These are phyloP conservation scores for Warburgia ugandensis DNA, from an alignment of 164 flowering plant species.

Conservation along the genomic window DNA sequence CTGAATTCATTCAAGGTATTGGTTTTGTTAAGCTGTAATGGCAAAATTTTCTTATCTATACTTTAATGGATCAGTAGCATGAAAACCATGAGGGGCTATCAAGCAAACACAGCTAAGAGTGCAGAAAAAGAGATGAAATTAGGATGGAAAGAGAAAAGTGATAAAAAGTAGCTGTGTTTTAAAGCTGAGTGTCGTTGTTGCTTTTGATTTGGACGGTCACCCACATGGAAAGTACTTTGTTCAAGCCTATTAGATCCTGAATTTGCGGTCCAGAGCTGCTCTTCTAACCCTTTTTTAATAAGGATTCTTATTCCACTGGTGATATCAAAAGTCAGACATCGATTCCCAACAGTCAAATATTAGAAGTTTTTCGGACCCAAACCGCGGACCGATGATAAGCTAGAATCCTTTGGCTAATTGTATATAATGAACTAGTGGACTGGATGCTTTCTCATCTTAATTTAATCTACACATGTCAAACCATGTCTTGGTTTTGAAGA, in stretches of 20 bases:
- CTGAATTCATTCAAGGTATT: too few relatives aligned
- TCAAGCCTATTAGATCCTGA: conserved; percentile 25
- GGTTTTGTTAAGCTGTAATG: too few relatives aligned
- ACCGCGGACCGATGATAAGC: conserved; percentile 8
- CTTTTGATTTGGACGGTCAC: conserved; percentile 18
- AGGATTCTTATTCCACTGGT: conserved; percentile 8
- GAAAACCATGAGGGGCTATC: too few relatives aligned
- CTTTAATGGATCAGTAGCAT: too few relatives aligned
- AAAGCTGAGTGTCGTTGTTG: conserved; percentile 4
- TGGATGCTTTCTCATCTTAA: not conserved
- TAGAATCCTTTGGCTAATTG: not conserved
- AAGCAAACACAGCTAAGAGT: too few relatives aligned
- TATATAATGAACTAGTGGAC: conserved; percentile 3
- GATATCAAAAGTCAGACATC: conserved; percentile 14
- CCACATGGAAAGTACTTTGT: conserved; percentile 29
- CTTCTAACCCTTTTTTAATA: not conserved
- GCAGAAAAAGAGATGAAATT: too few relatives aligned
- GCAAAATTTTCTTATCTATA: too few relatives aligned
- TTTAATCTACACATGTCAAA: too few relatives aligned
- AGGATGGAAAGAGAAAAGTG: too few relatives aligned
- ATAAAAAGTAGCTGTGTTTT: too few relatives aligned
- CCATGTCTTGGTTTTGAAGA: not conserved
- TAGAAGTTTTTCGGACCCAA: conserved; percentile 4
- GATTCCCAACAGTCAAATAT: conserved; percentile 11
- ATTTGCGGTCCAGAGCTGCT: conserved; percentile 16